Conservation (phyloP, 192 early-diverging fungal species). For the Helicostylum pulchrum region DNA sequence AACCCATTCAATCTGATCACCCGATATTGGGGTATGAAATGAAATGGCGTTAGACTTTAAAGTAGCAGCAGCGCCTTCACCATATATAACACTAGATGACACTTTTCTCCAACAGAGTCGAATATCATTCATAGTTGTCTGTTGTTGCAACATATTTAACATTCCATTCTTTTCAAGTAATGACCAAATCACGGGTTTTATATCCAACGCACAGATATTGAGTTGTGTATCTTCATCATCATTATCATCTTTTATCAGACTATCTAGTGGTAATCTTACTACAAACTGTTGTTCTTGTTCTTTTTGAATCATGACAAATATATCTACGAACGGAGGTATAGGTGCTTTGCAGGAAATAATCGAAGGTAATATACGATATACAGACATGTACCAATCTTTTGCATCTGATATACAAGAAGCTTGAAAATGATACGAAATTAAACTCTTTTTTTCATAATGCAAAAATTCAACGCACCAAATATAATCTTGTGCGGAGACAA, state of each 20-base stretch:
- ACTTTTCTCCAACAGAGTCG: conserved; percentile 1
- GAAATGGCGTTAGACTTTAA: no score
- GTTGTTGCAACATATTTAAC: background rate
- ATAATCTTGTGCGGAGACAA: background rate
- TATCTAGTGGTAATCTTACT: conserved; percentile 1
- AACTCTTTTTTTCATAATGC: background rate
- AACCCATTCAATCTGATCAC: conserved; percentile 6
- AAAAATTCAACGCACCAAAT: conserved; percentile 8
- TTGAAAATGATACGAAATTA: conserved; percentile 8
- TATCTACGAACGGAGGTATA: conserved; percentile 4
- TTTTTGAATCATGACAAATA: background rate
- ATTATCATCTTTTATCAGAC: background rate
- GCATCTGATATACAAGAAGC: background rate
- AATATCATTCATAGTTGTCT: background rate
- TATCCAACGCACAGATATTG: background rate
- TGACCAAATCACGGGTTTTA: background rate
- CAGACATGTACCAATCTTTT: conserved; percentile 4
- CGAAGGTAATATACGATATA: background rate
- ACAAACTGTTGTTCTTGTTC: background rate
- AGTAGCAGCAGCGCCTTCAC: no score
- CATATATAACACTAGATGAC: no score
- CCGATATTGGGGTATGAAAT: background rate
- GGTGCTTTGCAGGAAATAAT: background rate
- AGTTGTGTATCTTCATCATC: background rate
- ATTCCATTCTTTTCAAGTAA: background rate